Percentiles rank a stretch among this genome's conserved stretches.
Conservation (phyloP, 306 rosid species). For the Medicago ruthenica region DNA sequence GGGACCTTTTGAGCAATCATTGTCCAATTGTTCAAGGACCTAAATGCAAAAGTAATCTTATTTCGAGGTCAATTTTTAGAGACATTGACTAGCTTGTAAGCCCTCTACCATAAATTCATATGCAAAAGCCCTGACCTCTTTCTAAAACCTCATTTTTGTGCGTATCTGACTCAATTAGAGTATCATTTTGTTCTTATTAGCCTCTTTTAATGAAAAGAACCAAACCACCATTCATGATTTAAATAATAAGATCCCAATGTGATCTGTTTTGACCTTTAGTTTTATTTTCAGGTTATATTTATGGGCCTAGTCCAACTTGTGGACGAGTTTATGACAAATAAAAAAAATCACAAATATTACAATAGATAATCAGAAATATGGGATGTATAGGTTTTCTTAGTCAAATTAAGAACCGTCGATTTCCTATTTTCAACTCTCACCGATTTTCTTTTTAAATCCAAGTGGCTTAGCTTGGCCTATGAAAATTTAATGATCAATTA, state of each 20-base stretch:
- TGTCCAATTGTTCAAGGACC: conserved; percentile 42
- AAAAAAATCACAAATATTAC: neutral
- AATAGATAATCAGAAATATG: neutral
- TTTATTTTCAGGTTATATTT: neutral
- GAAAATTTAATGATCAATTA: conserved; percentile 9
- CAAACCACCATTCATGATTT: too few relatives aligned
- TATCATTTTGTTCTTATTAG: neutral
- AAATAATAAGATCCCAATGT: neutral
- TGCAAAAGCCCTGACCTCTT: conserved; percentile 31
- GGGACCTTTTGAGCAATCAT: too few relatives aligned
- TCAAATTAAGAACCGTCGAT: conserved; percentile 29
- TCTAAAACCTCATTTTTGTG: neutral
- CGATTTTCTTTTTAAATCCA: neutral
- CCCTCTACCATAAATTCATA: neutral
- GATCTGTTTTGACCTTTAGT: neutral
- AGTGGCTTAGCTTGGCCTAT: conserved; percentile 8
- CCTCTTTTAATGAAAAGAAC: neutral
- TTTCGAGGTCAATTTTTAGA: conserved; percentile 43
- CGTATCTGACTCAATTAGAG: neutral
- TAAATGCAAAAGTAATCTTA: conserved; percentile 1
- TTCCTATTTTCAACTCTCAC: conserved; percentile 15
- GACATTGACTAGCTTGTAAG: conserved; percentile 32
- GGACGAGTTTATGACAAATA: too few relatives aligned
- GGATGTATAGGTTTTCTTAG: neutral
- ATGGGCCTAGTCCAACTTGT: neutral